phyloP scores from a whole-genome alignment of 805 yeast species.

The Kluyveromyces nonfermentans region DNA sequence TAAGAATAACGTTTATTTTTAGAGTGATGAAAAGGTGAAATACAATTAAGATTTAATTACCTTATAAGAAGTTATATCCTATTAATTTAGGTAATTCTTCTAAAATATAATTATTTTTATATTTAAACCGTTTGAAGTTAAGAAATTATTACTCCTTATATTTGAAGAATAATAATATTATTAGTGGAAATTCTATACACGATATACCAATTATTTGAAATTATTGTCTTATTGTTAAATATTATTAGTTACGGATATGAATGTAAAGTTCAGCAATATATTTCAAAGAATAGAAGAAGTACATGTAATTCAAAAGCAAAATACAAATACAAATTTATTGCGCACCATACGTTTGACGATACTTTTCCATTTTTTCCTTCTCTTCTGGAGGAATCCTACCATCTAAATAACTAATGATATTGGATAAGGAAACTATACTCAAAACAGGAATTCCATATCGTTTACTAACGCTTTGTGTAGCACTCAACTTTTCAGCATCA shows the following conservation, averaged over 20 bases:
- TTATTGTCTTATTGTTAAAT: too few species aligned
- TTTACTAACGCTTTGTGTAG: conserved; percentile 70
- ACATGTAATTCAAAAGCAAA: background rate
- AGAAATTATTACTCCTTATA: too few species aligned
- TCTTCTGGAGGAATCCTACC: conserved; percentile 50
- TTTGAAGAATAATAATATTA: too few species aligned
- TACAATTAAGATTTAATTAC: too few species aligned
- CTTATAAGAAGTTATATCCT: too few species aligned
- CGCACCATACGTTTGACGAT: conserved; percentile 36
- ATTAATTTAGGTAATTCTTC: too few species aligned
- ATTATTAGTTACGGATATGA: background rate
- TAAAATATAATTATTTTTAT: too few species aligned
- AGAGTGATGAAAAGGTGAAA: too few species aligned
- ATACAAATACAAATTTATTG: background rate
- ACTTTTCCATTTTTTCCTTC: conserved; percentile 46
- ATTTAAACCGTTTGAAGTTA: too few species aligned
- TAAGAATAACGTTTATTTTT: too few species aligned
- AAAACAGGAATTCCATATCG: conserved; percentile 74
- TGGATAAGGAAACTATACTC: conserved; percentile 66
- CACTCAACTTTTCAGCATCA: conserved; percentile 40
- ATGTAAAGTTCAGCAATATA: background rate
- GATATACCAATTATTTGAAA: too few species aligned
- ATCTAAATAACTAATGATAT: conserved; percentile 57
- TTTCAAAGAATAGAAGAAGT: background rate
- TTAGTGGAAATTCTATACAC: too few species aligned